These are phyloP conservation scores for Zymoseptoria pseudotritici DNA, from an alignment of 2,329 filamentous ascomycete species.

Conservation along the genomic window DNA sequence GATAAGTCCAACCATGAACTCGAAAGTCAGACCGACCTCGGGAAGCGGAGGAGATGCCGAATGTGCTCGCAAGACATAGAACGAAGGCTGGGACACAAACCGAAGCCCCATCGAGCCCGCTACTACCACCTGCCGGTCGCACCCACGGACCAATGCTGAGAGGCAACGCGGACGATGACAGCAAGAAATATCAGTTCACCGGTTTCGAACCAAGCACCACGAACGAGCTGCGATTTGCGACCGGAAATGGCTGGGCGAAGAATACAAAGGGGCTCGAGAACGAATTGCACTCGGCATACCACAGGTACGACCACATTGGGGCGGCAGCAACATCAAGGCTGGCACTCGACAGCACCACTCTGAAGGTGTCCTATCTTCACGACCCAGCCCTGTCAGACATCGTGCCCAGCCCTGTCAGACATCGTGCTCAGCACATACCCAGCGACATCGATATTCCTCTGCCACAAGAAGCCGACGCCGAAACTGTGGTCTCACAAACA, in stretches of 20 bases:
- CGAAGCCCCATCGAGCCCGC: too few relatives aligned
- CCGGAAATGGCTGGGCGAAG: constrained; percentile 33
- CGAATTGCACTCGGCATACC: constrained; percentile 33
- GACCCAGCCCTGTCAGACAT: constrained; percentile 2
- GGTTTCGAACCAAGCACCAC: constrained; percentile 32
- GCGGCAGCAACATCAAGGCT: not conserved
- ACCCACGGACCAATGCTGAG: too few relatives aligned
- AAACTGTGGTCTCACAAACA: not conserved
- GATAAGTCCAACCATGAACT: too few relatives aligned
- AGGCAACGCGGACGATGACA: constrained; percentile 34
- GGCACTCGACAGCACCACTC: constrained; percentile 10
- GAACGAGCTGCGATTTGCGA: constrained; percentile 31
- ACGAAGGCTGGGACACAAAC: too few relatives aligned
- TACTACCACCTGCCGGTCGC: too few relatives aligned
- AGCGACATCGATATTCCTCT: not conserved
- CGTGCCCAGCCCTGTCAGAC: too few relatives aligned
- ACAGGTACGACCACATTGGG: constrained; percentile 27
- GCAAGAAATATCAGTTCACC: constrained; percentile 34
- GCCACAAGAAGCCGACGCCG: not conserved
- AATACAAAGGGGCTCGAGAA: constrained; percentile 24
- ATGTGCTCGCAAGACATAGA: too few relatives aligned
- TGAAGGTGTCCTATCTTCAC: constrained; percentile 16
- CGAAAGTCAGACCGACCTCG: too few relatives aligned
- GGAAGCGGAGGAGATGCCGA: too few relatives aligned
- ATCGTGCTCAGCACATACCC: constrained; percentile 2